Base-by-base conservation (phyloP, 2,329 filamentous ascomycete species). In the Dryadomyces quercus-mongolicae region DNA sequence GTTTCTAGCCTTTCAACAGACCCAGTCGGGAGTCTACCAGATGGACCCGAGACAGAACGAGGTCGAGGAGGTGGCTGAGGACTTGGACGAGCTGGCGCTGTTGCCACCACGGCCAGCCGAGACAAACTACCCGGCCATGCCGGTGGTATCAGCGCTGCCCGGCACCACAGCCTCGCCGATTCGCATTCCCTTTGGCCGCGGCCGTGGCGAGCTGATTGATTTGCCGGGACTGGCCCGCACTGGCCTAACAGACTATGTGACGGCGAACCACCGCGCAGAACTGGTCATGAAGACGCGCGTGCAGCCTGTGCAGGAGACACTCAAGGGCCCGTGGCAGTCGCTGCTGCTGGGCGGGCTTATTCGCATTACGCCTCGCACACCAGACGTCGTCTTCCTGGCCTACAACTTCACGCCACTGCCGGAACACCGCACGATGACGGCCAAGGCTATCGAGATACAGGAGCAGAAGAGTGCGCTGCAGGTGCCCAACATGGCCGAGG, bases 121-220 rank as follows among this genome's bases (percentile, higher is more conserved):
- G 62, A 82, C 79, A 2, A 76, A 84, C 51, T 97, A 84, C 62
- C 92, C 92, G 5, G 73, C 81, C 16, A 91, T 97, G 78, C 92
- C 92, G 1, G 70, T 94, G 12, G 86, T 95, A 1, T 95, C 90
- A 0, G 79, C 87, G 5, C 75, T 96, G 2, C 88, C 93, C 0
- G 93, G 94, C 10, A 98, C 93, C 0, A 98, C 93, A 1, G 93
- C 91, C 2, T 95, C 90, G 0, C 93, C 93, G 0, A 97, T 98
- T 61, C 85, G 93, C 31, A 82, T 97, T 18, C 89, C 90, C 0
- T 98, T 93, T 64, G 91, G 91, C 48, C 82, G 81, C 56, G 86
- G 87, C 22, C 86, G 82, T 63, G 93, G 93, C 54, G 94, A 98
- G 67, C 75, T 98, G 38, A 88, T 98, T 62, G 93, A 98, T 65